phyloP scores from a whole-genome alignment of 306 rosid species.

The Quercus ilex region DNA sequence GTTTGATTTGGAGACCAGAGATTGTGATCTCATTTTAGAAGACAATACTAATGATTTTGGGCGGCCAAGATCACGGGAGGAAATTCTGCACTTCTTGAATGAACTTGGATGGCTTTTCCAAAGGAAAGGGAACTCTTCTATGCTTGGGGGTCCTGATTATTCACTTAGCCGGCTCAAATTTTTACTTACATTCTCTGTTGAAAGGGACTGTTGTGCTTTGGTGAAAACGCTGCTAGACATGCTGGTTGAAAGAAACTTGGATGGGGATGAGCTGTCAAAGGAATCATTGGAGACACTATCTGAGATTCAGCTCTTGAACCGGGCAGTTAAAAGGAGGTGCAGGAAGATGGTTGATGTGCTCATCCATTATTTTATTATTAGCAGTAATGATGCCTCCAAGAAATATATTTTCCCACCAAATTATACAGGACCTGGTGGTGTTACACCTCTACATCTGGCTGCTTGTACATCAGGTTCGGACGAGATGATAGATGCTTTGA shows the following conservation, averaged over 20 bases:
- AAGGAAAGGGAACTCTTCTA: conserved; percentile 42
- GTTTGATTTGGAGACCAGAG: conserved; percentile 42
- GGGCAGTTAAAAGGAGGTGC: conserved; percentile 78
- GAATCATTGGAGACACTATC: conserved; percentile 60
- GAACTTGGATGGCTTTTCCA: conserved; percentile 97
- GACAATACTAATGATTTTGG: conserved; percentile 40
- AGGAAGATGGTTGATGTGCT: conserved; percentile 73
- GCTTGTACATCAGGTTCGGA: conserved; percentile 66
- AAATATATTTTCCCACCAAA: conserved; percentile 73
- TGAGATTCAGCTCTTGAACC: conserved; percentile 68
- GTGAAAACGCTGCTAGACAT: conserved; percentile 71
- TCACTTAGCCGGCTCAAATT: conserved; percentile 69
- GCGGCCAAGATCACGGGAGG: conserved; percentile 66
- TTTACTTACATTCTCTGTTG: conserved; percentile 70
- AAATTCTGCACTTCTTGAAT: conserved; percentile 67
- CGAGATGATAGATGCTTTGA: conserved; percentile 65
- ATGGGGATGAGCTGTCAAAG: conserved; percentile 46
- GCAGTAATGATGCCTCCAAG: conserved; percentile 30
- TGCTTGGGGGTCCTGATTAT: conserved; percentile 43
- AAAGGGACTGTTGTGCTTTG: conserved; percentile 65
- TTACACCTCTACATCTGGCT: conserved; percentile 92
- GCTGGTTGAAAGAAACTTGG: conserved; percentile 46
- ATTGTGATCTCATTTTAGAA: conserved; percentile 48
- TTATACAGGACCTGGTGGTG: conserved; percentile 69
- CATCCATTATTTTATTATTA: conserved; percentile 44